Percentiles rank a stretch among this genome's conserved stretches.
These are phyloP conservation scores for Cystobasidium slooffiae DNA, from an alignment of 1,284 basidiomycete species.

Conservation along the genomic window DNA sequence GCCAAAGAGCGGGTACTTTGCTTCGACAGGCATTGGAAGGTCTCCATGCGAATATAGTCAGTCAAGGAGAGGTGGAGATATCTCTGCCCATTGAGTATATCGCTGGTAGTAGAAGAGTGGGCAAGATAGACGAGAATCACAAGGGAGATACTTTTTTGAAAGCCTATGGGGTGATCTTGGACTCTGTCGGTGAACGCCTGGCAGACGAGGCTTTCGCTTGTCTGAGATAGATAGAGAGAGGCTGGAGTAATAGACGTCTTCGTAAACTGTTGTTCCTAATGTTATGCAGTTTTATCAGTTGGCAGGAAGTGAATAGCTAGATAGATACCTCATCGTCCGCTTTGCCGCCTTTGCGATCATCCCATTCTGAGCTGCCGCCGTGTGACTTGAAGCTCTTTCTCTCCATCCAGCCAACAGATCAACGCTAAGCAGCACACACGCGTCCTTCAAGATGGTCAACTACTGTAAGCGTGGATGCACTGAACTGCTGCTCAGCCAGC, in stretches of 20 bases:
- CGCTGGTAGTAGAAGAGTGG: slow-evolving; percentile 15
- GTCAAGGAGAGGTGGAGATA: slow-evolving; percentile 44
- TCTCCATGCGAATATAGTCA: slow-evolving; percentile 46
- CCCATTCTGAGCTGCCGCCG: too few relatives aligned
- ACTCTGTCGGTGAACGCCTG: not conserved
- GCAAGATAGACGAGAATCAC: not conserved
- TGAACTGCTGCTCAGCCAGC: not conserved
- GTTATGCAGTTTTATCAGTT: too few relatives aligned
- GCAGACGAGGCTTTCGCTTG: not conserved
- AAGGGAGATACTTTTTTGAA: not conserved
- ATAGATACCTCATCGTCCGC: too few relatives aligned
- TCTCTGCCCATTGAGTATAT: slow-evolving; percentile 48
- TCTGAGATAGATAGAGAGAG: too few relatives aligned
- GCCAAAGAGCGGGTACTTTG: slow-evolving; percentile 41
- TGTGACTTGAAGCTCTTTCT: too few relatives aligned
- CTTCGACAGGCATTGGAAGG: slow-evolving; percentile 43
- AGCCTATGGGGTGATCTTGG: slow-evolving; percentile 10
- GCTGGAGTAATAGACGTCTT: too few relatives aligned
- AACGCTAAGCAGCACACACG: not conserved
- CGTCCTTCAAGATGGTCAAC: slow-evolving; percentile 32
- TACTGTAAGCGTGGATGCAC: slow-evolving; percentile 15
- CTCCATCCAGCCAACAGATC: not conserved
- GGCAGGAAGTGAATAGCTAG: too few relatives aligned
- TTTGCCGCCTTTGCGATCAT: too few relatives aligned
- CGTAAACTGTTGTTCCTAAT: too few relatives aligned